phyloP scores from a whole-genome alignment of 106 monocot species.

The Allium fistulosum region DNA sequence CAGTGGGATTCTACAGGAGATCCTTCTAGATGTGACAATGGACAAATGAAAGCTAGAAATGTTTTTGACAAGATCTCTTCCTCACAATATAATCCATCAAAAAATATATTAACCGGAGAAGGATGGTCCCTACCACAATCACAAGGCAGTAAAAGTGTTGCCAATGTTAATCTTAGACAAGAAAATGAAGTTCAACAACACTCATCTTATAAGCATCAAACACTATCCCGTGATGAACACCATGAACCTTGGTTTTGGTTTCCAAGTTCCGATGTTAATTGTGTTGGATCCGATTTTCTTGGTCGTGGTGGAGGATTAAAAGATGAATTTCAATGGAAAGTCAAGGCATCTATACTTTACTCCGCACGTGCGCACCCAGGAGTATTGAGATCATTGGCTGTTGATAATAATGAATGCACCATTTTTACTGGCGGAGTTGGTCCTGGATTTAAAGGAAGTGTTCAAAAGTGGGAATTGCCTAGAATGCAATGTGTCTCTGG shows the following conservation, averaged over 20 bases:
- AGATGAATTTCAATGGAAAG: constrained; percentile 79
- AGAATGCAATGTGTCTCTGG: constrained; percentile 76
- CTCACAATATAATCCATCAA: constrained; percentile 61
- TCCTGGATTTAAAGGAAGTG: constrained; percentile 88
- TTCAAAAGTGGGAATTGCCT: constrained; percentile 94
- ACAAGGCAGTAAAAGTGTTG: constrained; percentile 39
- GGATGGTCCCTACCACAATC: constrained; percentile 93
- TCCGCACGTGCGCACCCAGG: constrained; percentile 92
- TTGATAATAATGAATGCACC: constrained; percentile 64
- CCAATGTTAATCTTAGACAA: constrained; percentile 21
- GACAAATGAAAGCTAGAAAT: constrained; percentile 24
- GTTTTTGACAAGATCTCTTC: constrained; percentile 22
- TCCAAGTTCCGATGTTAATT: constrained; percentile 41
- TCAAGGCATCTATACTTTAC: constrained; percentile 72
- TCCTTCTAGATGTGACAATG: constrained; percentile 27
- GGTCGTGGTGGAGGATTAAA: constrained; percentile 40
- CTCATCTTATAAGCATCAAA: constrained; percentile 9
- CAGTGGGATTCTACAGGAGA: constrained; percentile 64
- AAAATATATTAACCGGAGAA: constrained; percentile 67
- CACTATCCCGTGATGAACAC: constrained; percentile 14
- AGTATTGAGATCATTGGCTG: constrained; percentile 62
- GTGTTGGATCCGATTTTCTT: constrained; percentile 57
- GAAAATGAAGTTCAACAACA: constrained; percentile 27
- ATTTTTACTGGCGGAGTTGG: constrained; percentile 92
- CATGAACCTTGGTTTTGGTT: constrained; percentile 94